These are phyloP conservation scores for Salix arbutifolia DNA, from an alignment of 345 rosid genomes.

Conservation along the genomic window DNA sequence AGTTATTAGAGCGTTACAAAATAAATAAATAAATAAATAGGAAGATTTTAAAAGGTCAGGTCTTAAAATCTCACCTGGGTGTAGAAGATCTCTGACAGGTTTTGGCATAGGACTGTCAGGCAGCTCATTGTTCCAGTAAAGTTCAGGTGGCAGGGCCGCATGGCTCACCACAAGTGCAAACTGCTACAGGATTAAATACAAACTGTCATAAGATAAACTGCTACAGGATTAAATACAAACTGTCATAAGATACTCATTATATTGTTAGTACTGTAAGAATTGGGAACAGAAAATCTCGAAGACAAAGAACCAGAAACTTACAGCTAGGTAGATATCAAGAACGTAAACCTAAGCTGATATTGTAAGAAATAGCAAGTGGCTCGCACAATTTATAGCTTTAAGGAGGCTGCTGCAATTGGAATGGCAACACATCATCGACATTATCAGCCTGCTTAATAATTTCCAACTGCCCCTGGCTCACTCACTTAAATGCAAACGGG, in stretches of 20 bases:
- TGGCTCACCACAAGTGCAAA: slow-evolving; percentile 38
- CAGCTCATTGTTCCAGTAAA: slow-evolving; percentile 51
- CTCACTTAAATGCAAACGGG: slow-evolving; percentile 31
- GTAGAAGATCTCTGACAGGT: slow-evolving; percentile 41
- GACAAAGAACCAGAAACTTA: slow-evolving; percentile 12
- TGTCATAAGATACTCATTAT: not conserved
- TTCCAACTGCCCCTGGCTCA: slow-evolving; percentile 39
- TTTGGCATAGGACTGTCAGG: slow-evolving; percentile 64
- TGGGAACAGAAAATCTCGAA: not conserved
- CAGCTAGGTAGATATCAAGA: not conserved
- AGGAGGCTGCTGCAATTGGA: not conserved
- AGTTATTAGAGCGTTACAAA: not conserved
- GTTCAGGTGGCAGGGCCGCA: slow-evolving; percentile 46
- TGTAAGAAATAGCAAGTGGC: slow-evolving; percentile 6
- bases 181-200: slow-evolving; percentile 23
- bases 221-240: not conserved
- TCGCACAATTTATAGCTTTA: slow-evolving; percentile 18
- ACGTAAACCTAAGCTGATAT: not conserved
- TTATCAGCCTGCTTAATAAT: slow-evolving; percentile 16
- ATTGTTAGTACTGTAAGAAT: too few relatives aligned
- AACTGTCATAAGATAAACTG: slow-evolving; percentile 25
- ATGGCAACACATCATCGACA: slow-evolving; percentile 7
- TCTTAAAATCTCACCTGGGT: slow-evolving; percentile 29
- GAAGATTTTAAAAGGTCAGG: not conserved
- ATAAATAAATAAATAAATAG: not conserved